Evolutionary conservation across 768 basidiomycete genomes (phyloP).

Genomic region (Tephrocybe sp.): DNA sequence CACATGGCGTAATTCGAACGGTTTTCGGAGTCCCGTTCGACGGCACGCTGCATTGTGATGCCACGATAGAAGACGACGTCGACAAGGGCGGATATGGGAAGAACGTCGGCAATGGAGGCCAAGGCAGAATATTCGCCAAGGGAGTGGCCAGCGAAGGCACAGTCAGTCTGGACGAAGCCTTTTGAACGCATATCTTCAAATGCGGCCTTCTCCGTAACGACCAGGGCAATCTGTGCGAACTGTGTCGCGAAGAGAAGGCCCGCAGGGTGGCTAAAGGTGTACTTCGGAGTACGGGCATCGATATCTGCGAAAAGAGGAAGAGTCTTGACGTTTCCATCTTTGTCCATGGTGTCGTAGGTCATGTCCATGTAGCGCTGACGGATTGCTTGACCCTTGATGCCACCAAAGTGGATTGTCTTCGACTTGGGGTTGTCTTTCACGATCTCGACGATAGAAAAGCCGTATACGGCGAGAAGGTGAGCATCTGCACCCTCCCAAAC

Average conservation of each 20-base stretch:
- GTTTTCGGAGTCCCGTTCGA: slow-evolving; percentile 91
- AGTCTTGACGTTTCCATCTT: slow-evolving; percentile 93
- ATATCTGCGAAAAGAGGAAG: slow-evolving; percentile 96
- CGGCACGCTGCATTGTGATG: slow-evolving; percentile 99
- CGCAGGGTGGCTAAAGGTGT: slow-evolving; percentile 97
- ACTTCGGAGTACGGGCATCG: slow-evolving; percentile 89
- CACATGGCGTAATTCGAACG: slow-evolving; percentile 99
- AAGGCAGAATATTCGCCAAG: slow-evolving; percentile 98
- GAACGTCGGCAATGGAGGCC: slow-evolving; percentile 95
- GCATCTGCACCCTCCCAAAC: slow-evolving; percentile 98
- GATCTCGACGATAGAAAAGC: slow-evolving; percentile 98
- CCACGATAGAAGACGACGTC: slow-evolving; percentile 99
- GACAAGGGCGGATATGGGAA: slow-evolving; percentile 91
- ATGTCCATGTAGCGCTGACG: slow-evolving; percentile 99
- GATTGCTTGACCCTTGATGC: slow-evolving; percentile 97
- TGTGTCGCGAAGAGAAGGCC: slow-evolving; percentile 97
- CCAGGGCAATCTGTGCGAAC: slow-evolving; percentile 97
- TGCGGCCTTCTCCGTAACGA: slow-evolving; percentile 97
- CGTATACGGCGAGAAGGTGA: slow-evolving; percentile 92
- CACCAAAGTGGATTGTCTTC: slow-evolving; percentile 98
- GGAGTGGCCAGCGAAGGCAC: slow-evolving; percentile 97
- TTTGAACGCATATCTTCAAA: slow-evolving; percentile 98
- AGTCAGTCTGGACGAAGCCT: slow-evolving; percentile 89
- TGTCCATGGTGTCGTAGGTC: slow-evolving; percentile 96
- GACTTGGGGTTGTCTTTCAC: slow-evolving; percentile 98